Evolutionary conservation across 345 rosid species (phyloP), one percentile per base, ranked within the genome.

Genomic region (Aquilaria malaccensis): DNA sequence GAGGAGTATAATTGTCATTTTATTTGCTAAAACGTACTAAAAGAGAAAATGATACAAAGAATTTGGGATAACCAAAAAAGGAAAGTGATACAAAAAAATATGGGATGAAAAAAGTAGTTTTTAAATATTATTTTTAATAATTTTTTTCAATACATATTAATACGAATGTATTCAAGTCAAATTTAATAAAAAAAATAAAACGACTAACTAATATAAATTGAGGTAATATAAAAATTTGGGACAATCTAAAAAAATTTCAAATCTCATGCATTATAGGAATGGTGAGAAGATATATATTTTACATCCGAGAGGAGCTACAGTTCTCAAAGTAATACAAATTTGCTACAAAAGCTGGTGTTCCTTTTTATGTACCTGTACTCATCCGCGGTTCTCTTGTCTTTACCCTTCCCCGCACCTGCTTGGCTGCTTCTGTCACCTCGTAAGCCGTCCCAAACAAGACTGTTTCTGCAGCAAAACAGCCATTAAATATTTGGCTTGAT

Each of bases 311-410:
- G 13, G 5, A 50, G n/a, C n/a, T 50, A 50, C 15, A 50, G n/a
- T 10, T 50, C 13, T 50, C n/a, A 50, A 10, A 10, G 7, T 6
- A 10, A 50, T 2, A 10, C n/a, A 5, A 10, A 10, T 4, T n/a
- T 10, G 13, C n/a, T n/a, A 50, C n/a, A 15, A 50, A 6, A 50
- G 11, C n/a, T 15, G n/a, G 13, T 6, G 7, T 2, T 11, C 13
- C 11, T 10, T 50, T 50, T 4, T 10, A 50, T 50, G 11, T 15
- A 51, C 22, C 22, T 22, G 22, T 22, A 22, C 22, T 22, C 22
- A 22, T 22, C 0, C 22, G 0, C 22, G 22, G 22, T 22, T 3
- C 58, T 49, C 4, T 61, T 73, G 72, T 68, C 70, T 68, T 70
- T 58, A 37, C 55, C 33, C 45, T 37, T 64, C 65, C 32, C 43